These are phyloP conservation scores for Ogataea zsoltii DNA, from an alignment of 805 yeast genomes.

Conservation along the genomic window DNA sequence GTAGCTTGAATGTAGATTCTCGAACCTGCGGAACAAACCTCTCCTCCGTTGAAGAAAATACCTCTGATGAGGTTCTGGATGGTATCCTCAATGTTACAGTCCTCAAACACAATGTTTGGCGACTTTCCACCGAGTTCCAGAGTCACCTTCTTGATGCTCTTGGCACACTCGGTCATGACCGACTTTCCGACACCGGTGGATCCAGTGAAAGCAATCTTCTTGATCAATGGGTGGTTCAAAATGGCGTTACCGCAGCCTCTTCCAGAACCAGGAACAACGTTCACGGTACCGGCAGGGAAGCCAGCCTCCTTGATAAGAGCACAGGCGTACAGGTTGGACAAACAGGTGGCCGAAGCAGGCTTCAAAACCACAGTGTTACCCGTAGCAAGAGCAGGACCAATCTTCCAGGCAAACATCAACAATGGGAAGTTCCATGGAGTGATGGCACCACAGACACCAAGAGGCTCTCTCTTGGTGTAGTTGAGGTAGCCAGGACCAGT, in stretches of 20 bases:
- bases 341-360: conserved; percentile 90
- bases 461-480: conserved; percentile 83
- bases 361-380: conserved; percentile 89
- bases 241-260: conserved; percentile 80
- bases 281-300: conserved; percentile 87
- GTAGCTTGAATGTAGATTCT: conserved; percentile 71
- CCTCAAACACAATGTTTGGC: conserved; percentile 79
- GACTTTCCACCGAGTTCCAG: conserved; percentile 90
- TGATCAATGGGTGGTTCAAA: conserved; percentile 74
- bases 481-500: conserved; percentile 73
- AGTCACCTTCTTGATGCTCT: conserved; percentile 74
- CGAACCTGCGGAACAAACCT: conserved; percentile 91
- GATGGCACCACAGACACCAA: conserved; percentile 94
- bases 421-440: conserved; percentile 98
- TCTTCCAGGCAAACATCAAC: conserved; percentile 92
- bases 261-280: conserved; percentile 86
- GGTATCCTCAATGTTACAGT: conserved; percentile 67
- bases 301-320: conserved; percentile 77
- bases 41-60: conserved; percentile 87
- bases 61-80: conserved; percentile 71
- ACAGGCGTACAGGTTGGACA: conserved; percentile 79
- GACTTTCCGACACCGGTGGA: conserved; percentile 84
- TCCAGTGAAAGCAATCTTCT: conserved; percentile 94
- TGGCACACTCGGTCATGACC: conserved; percentile 72
- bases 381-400: conserved; percentile 89